phyloP scores from a whole-genome alignment of 805 yeast species.

The Hyphopichia homilentoma region DNA sequence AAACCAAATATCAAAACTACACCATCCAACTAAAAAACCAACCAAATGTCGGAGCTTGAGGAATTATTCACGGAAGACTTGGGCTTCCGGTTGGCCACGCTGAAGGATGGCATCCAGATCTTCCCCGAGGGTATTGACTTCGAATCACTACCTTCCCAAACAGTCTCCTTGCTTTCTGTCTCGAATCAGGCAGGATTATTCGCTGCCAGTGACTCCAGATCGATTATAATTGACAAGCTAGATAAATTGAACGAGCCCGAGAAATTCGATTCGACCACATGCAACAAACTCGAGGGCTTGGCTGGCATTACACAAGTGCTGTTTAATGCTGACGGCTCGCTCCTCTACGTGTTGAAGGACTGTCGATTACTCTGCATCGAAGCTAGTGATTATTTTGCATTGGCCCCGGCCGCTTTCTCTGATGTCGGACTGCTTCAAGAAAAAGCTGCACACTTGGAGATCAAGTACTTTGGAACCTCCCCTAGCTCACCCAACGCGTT shows the following conservation, averaged over 20 bases:
- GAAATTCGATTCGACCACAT: background rate
- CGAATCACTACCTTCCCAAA: constrained; percentile 5
- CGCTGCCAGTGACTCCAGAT: constrained; percentile 29
- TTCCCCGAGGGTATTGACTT: constrained; percentile 24
- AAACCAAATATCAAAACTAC: too few species aligned
- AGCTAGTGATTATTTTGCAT: constrained; percentile 20
- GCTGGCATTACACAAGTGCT: constrained; percentile 13
- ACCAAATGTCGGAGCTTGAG: constrained; percentile 6
- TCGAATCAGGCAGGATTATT: constrained; percentile 20
- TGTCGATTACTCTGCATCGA: constrained; percentile 14
- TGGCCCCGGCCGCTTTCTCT: constrained; percentile 17
- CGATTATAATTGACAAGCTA: constrained; percentile 24
- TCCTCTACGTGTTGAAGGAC: constrained; percentile 22
- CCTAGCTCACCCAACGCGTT: constrained; percentile 10
- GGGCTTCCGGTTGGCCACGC: constrained; percentile 31
- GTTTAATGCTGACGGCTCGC: constrained; percentile 27
- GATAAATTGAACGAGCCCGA: constrained; percentile 12
- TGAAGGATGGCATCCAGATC: constrained; percentile 20
- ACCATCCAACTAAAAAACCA: too few species aligned
- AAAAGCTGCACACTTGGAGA: background rate
- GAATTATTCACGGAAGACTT: constrained; percentile 32
- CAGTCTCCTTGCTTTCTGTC: constrained; percentile 24
- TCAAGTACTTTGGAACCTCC: constrained; percentile 5
- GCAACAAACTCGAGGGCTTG: background rate
- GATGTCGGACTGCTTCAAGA: constrained; percentile 18